phyloP scores from a whole-genome alignment of 2,329 filamentous ascomycete genomes.

The Penicillium vulpinum region DNA sequence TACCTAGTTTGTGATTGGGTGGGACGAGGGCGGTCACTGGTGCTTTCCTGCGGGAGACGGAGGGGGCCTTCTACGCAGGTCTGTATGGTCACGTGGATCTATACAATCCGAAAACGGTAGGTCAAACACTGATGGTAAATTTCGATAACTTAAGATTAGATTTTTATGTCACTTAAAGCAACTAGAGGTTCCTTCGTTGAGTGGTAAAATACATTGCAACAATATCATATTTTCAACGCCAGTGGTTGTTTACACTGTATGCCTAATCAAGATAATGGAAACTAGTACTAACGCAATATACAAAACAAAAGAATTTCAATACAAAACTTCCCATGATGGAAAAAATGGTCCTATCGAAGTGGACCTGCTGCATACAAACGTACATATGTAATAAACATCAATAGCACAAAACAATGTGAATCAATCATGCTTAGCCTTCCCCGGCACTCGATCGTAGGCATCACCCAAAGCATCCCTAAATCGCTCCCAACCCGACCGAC shows the following conservation, averaged over 20 bases:
- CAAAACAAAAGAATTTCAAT: background rate
- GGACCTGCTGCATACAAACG: background rate
- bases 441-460: slow-evolving; percentile 25
- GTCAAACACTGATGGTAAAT: background rate
- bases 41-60: background rate
- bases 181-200: fast-evolving
- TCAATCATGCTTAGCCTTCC: slow-evolving; percentile 7
- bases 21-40: slow-evolving; percentile 22
- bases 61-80: background rate
- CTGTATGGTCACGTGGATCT: slow-evolving; percentile 5
- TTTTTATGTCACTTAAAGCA: fast-evolving
- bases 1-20: slow-evolving; percentile 32
- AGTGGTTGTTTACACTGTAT: background rate
- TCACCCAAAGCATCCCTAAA: slow-evolving; percentile 36
- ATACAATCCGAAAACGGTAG: background rate
- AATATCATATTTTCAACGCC: background rate
- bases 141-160: background rate
- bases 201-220: fast-evolving
- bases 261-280: background rate
- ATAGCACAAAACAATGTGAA: background rate
- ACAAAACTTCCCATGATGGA: background rate
- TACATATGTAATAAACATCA: background rate
- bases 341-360: background rate
- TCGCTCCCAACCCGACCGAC: slow-evolving; percentile 77
- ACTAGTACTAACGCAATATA: background rate